phyloP scores from a whole-genome alignment of 2,329 filamentous ascomycete genomes.

The Claviceps capensis region DNA sequence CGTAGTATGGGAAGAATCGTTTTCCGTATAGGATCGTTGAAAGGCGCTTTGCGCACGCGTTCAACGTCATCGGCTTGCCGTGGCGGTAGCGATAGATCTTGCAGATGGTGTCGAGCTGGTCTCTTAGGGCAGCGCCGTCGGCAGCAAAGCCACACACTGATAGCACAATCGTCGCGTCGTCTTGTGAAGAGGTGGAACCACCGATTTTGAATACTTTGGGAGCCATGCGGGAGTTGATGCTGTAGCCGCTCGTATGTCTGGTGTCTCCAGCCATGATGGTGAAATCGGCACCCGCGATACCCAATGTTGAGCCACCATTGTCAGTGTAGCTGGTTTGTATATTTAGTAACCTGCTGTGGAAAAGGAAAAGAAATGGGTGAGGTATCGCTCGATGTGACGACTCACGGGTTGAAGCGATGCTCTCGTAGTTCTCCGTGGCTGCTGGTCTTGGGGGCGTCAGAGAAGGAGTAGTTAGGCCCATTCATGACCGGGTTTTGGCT shows the following conservation, averaged over 20 bases:
- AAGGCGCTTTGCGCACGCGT: conserved; percentile 86
- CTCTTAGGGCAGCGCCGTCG: conserved; percentile 85
- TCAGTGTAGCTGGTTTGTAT: conserved; percentile 64
- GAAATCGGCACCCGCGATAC: conserved; percentile 88
- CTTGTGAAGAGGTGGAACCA: conserved; percentile 72
- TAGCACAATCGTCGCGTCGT: conserved; percentile 74
- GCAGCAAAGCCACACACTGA: conserved; percentile 94
- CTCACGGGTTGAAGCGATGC: conserved; percentile 89
- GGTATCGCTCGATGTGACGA: background rate
- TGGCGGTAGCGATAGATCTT: conserved; percentile 99
- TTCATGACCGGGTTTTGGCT: conserved; percentile 57
- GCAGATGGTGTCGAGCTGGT: conserved; percentile 84
- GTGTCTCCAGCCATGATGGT: conserved; percentile 96
- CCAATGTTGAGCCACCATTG: conserved; percentile 92
- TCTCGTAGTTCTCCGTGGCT: conserved; percentile 42
- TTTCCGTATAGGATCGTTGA: conserved; percentile 94
- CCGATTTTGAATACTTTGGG: conserved; percentile 98
- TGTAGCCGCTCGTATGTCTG: conserved; percentile 89
- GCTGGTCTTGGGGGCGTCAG: conserved; percentile 40
- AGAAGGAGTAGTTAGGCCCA: conserved; percentile 56
- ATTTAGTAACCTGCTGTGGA: background rate
- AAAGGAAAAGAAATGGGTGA: background rate
- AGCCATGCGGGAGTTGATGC: conserved; percentile 91
- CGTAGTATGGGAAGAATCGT: conserved; percentile 98
- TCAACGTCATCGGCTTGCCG: conserved; percentile 88